These are phyloP conservation scores for Yamadazyma blattariae DNA, from an alignment of 1,139 yeast genomes.

Conservation along the genomic window DNA sequence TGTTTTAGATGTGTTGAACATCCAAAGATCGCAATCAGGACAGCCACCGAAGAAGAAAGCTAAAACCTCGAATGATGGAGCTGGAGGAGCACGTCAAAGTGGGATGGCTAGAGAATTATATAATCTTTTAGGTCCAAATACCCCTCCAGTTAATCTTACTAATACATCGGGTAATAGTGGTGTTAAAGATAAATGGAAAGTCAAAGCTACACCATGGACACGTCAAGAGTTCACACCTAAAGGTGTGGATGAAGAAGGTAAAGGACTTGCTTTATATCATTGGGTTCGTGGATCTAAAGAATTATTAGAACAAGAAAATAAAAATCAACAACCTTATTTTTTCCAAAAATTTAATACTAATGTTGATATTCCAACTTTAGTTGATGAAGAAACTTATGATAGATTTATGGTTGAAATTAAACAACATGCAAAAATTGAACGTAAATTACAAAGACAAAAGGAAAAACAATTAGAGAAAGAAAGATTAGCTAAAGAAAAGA, in stretches of 20 bases:
- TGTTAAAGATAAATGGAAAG: slow-evolving; percentile 64
- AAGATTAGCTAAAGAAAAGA: slow-evolving; percentile 7
- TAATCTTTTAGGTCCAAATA: slow-evolving; percentile 84
- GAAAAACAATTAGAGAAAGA: slow-evolving; percentile 13
- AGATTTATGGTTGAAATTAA: slow-evolving; percentile 41
- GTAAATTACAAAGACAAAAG: slow-evolving; percentile 15
- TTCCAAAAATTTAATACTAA: slow-evolving; percentile 76
- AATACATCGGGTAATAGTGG: slow-evolving; percentile 40
- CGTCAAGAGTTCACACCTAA: slow-evolving; percentile 58
- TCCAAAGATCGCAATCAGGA: slow-evolving; percentile 42
- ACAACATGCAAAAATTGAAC: slow-evolving; percentile 16
- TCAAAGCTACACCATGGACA: slow-evolving; percentile 83
- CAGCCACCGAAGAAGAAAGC: slow-evolving; percentile 41
- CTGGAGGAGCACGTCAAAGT: slow-evolving; percentile 40
- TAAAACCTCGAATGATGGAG: slow-evolving; percentile 28
- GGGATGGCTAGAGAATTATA: slow-evolving; percentile 92
- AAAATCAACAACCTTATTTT: slow-evolving; percentile 51
- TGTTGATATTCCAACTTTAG: slow-evolving; percentile 68
- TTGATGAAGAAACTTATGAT: slow-evolving; percentile 61
- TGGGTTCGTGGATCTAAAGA: slow-evolving; percentile 84
- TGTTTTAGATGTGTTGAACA: slow-evolving; percentile 74
- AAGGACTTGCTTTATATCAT: slow-evolving; percentile 55
- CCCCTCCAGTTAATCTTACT: slow-evolving; percentile 75
- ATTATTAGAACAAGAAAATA: slow-evolving; percentile 29
- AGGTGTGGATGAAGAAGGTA: slow-evolving; percentile 35